These are phyloP conservation scores for Scutellaria barbata DNA, from an alignment of 257 asterid species.

Conservation along the genomic window DNA sequence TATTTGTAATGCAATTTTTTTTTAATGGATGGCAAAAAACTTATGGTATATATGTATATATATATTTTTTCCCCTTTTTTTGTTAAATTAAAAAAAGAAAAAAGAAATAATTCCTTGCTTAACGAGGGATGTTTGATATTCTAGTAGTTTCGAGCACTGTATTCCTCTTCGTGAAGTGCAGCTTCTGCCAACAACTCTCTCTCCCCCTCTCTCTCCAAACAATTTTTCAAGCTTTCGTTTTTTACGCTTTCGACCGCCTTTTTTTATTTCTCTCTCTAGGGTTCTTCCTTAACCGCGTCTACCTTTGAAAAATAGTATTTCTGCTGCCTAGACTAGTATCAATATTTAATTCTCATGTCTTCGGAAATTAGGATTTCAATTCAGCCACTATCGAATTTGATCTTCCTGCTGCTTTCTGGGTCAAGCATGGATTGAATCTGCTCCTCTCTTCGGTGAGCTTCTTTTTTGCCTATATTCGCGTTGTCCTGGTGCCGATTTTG, in stretches of 20 bases:
- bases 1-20: no score
- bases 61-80: background rate
- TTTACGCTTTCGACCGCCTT: conserved; percentile 46
- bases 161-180: conserved; percentile 43
- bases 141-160: conserved; percentile 33
- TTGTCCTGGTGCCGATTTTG: background rate
- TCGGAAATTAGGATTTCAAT: conserved; percentile 24
- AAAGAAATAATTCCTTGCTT: background rate
- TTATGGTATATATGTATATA: no score
- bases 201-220: conserved; percentile 32
- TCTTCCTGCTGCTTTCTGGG: conserved; percentile 38
- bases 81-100: background rate
- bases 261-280: conserved; percentile 43
- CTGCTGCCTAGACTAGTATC: background rate
- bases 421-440: conserved; percentile 49
- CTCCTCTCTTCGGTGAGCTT: conserved; percentile 32
- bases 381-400: conserved; percentile 26
- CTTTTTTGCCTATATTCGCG: conserved; percentile 2
- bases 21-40: no score
- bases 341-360: conserved; percentile 8
- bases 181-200: conserved; percentile 42
- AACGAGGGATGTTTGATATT: background rate
- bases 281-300: conserved; percentile 53
- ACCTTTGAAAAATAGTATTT: conserved; percentile 27
- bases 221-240: conserved; percentile 34